These are phyloP conservation scores for Penicillium cosmopolitanum DNA, from an alignment of 495 filamentous ascomycete species.

Conservation along the genomic window DNA sequence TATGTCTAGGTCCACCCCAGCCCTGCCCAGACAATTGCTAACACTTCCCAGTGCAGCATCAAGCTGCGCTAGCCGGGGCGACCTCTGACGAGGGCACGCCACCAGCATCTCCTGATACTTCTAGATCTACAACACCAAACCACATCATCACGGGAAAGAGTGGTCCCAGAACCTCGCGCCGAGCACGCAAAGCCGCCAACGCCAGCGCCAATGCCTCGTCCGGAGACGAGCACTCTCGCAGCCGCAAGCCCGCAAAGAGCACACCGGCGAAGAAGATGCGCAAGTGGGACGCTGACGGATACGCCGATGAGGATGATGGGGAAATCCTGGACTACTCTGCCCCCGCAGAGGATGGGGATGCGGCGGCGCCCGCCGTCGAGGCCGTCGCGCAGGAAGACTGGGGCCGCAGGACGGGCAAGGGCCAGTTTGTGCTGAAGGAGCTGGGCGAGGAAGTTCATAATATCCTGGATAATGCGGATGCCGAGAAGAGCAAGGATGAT, in stretches of 20 bases:
- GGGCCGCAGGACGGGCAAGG: slow-evolving; percentile 83
- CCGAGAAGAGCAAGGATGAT: slow-evolving; percentile 58
- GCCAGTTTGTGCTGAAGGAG: slow-evolving; percentile 92
- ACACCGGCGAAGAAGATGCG: slow-evolving; percentile 74
- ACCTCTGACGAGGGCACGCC: slow-evolving; percentile 62
- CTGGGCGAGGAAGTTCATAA: slow-evolving; percentile 91
- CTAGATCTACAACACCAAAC: slow-evolving; percentile 74
- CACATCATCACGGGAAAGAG: slow-evolving; percentile 73
- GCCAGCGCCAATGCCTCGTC: slow-evolving; percentile 74
- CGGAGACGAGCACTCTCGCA: slow-evolving; percentile 73
- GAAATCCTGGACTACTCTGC: slow-evolving; percentile 85
- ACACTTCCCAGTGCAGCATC: slow-evolving; percentile 46
- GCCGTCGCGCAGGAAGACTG: slow-evolving; percentile 75
- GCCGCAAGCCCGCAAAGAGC: slow-evolving; percentile 59
- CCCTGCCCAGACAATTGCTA: slow-evolving; percentile 26
- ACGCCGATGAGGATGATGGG: slow-evolving; percentile 84
- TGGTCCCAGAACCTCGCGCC: slow-evolving; percentile 77
- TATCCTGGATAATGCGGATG: slow-evolving; percentile 73
- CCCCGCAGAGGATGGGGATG: slow-evolving; percentile 53
- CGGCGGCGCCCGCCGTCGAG: slow-evolving; percentile 66
- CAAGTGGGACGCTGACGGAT: slow-evolving; percentile 88
- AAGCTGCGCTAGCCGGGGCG: slow-evolving; percentile 49
- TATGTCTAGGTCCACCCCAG: slow-evolving; percentile 27
- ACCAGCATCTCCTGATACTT: slow-evolving; percentile 71
- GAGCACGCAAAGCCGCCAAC: slow-evolving; percentile 75